A percentile compares a stretch with the other conserved stretches of the same genome.
Evolutionary conservation across 148 eudicot species (phyloP).

Genomic region (Rhododendron griersonianum): DNA sequence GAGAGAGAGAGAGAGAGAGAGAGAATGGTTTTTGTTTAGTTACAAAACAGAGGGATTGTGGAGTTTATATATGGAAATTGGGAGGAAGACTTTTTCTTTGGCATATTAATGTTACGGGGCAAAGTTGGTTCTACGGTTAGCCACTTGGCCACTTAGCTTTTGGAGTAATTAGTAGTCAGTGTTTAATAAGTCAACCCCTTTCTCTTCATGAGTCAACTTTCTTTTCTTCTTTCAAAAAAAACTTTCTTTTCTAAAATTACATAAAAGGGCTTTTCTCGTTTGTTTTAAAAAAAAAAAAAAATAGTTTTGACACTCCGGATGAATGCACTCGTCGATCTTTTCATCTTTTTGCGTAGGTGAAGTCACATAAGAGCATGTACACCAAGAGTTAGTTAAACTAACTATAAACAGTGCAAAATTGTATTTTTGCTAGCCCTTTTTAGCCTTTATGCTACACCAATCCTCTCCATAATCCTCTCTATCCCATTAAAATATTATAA

Average conservation of each 20-base stretch:
- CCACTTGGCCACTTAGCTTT: not conserved
- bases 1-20: not conserved
- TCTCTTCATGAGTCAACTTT: not conserved
- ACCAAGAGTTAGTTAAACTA: too few species aligned
- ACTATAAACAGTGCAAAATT: too few species aligned
- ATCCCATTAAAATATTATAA: too few species aligned
- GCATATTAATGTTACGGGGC: not conserved
- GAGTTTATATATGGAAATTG: not conserved
- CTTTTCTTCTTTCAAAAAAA: too few species aligned
- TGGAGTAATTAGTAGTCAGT: too few species aligned
- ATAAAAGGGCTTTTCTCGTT: not conserved
- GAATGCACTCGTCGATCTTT: too few species aligned
- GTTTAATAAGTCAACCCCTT: not conserved
- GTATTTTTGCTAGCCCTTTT: too few species aligned
- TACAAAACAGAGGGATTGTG: not conserved
- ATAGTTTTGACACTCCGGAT: too few species aligned
- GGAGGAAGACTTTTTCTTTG: not conserved
- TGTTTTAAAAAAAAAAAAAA: not conserved
- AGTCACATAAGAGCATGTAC: too few species aligned
- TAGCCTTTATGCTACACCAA: too few species aligned
- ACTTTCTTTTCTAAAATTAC: not conserved
- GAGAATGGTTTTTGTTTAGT: not conserved
- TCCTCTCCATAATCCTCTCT: too few species aligned
- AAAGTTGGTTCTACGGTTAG: not conserved
- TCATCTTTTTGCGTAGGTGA: too few species aligned